A percentile compares a stretch with the other conserved stretches of the same genome.
phyloP scores from a whole-genome alignment of 140 eudicot species.

The Stevia rebaudiana region DNA sequence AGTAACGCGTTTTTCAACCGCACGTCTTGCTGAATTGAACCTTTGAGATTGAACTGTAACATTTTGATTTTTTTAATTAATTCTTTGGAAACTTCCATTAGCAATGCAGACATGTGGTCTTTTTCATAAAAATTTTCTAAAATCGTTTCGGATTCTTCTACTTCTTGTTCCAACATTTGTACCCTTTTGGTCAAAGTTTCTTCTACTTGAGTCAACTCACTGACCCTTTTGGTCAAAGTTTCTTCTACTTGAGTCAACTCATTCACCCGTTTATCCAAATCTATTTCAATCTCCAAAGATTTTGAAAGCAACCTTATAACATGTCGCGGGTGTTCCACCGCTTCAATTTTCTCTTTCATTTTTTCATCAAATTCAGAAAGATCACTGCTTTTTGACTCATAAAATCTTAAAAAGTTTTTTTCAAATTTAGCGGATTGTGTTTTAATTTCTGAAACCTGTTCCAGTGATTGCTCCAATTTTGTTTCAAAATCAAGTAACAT shows the following conservation, averaged over 20 bases:
- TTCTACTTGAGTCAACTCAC: conserved; percentile 45
- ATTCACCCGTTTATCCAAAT: conserved; percentile 51
- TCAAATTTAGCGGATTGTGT: conserved; percentile 45
- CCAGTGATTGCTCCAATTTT: conserved; percentile 58
- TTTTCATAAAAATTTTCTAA: conserved; percentile 59
- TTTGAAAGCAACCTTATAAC: conserved; percentile 71
- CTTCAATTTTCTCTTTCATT: conserved; percentile 56
- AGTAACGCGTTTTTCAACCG: conserved; percentile 26
- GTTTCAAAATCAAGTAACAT: conserved; percentile 50
- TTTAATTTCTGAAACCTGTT: conserved; percentile 53
- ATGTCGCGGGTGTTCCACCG: conserved; percentile 66
- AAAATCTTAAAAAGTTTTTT: conserved; percentile 33
- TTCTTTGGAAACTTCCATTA: conserved; percentile 57
- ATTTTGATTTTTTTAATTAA: conserved; percentile 39
- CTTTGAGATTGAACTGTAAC: conserved; percentile 46
- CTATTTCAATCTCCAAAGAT: conserved; percentile 71
- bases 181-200: conserved; percentile 49
- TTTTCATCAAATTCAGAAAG: conserved; percentile 29
- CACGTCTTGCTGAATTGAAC: conserved; percentile 46
- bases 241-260: conserved; percentile 59
- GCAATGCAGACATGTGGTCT: conserved; percentile 53
- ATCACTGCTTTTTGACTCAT: conserved; percentile 26
- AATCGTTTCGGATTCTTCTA: conserved; percentile 45
- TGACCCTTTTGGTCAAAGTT: conserved; percentile 40
- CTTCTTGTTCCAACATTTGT: conserved; percentile 37